phyloP scores from a whole-genome alignment of 2,329 filamentous ascomycete genomes.

The Exophiala lecanii-corni region DNA sequence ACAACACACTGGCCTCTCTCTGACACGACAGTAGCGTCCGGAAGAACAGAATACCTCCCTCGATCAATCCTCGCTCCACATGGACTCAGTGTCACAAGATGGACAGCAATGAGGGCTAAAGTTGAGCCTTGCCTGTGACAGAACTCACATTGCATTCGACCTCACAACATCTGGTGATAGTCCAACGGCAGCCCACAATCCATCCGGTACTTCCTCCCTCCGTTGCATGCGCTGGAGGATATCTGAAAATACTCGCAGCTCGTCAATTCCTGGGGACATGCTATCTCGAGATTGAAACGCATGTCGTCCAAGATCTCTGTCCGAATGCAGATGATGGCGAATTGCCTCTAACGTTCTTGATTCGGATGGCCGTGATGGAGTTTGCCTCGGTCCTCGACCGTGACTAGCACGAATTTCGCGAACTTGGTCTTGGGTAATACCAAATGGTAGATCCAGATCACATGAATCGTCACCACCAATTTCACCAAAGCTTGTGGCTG shows the following conservation, averaged over 20 bases:
- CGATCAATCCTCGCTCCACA: too few relatives aligned
- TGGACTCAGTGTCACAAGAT: too few relatives aligned
- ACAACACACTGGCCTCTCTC: too few relatives aligned
- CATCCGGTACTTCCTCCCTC: constrained; percentile 71
- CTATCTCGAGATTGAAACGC: constrained; percentile 3
- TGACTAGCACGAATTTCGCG: constrained; percentile 24
- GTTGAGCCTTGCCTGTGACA: too few relatives aligned
- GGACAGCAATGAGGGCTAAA: too few relatives aligned
- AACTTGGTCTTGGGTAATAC: constrained; percentile 26
- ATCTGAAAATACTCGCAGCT: constrained; percentile 62
- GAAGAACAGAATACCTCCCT: too few relatives aligned
- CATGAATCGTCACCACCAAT: constrained; percentile 24
- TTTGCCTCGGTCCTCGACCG: constrained; percentile 11
- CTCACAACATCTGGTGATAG: constrained; percentile 40
- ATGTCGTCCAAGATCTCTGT: constrained; percentile 8
- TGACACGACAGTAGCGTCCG: too few relatives aligned
- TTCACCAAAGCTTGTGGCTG: constrained; percentile 26
- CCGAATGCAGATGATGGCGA: neutral
- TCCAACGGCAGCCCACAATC: constrained; percentile 73
- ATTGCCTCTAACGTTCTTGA: neutral
- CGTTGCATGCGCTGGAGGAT: constrained; percentile 67
- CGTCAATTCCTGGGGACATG: constrained; percentile 14
- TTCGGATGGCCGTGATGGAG: neutral
- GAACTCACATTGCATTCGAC: neutral
- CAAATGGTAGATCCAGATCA: constrained; percentile 24